Percentiles rank a stretch among this genome's conserved stretches.
Conservation (phyloP, 2,329 filamentous ascomycete genomes). For the Cladobotryum protrusum region DNA sequence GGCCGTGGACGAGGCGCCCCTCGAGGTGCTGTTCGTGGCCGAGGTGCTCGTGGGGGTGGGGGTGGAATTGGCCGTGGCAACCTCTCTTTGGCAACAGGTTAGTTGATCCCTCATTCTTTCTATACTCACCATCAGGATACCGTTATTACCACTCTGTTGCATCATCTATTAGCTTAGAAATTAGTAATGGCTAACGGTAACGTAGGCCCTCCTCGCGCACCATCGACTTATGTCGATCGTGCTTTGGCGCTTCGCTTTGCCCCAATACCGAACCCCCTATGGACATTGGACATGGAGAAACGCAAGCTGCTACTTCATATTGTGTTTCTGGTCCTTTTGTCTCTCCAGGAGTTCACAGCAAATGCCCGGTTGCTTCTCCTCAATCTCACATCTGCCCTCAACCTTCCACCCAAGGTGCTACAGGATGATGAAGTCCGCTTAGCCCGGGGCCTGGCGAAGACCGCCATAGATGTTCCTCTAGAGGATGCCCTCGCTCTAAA, state of each 20-base stretch:
- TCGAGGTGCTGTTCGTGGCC: constrained; percentile 21
- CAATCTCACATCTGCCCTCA: constrained; percentile 62
- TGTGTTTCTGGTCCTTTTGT: constrained; percentile 65
- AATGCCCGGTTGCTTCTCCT: constrained; percentile 68
- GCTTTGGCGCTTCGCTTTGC: constrained; percentile 47
- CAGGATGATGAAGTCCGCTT: constrained; percentile 69
- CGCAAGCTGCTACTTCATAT: constrained; percentile 64
- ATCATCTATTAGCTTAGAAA: not conserved
- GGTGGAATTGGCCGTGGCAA: constrained; percentile 17
- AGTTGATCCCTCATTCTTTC: constrained; percentile 7
- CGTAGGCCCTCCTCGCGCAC: constrained; percentile 34
- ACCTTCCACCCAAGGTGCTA: constrained; percentile 58
- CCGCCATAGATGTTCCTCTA: constrained; percentile 48
- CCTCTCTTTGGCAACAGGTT: constrained; percentile 32
- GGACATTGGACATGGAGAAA: constrained; percentile 53
- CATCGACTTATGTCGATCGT: constrained; percentile 39
- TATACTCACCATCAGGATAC: not conserved
- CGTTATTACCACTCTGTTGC: too few species aligned
- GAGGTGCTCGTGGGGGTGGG: constrained; percentile 28
- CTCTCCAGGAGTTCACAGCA: constrained; percentile 69
- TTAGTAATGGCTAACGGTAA: not conserved
- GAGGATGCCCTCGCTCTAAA: constrained; percentile 27
- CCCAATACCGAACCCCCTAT: constrained; percentile 55
- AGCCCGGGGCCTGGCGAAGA: constrained; percentile 65
- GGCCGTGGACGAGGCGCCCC: constrained; percentile 30